Evolutionary conservation across 2,329 filamentous ascomycete genomes (phyloP).

Genomic region (Escovopsis weberi): DNA sequence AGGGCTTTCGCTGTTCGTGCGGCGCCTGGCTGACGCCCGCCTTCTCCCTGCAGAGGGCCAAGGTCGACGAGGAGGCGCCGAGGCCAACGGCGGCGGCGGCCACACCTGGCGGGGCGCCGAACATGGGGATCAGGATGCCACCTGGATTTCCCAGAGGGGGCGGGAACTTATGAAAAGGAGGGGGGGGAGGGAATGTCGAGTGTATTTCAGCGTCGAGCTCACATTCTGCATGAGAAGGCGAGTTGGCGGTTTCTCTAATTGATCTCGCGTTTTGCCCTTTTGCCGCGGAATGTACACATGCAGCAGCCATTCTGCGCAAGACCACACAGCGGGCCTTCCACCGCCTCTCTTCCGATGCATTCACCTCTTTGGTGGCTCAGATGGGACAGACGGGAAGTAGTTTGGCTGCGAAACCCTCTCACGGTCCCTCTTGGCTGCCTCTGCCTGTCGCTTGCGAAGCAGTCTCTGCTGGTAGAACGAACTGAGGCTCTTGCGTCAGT

Average conservation of each 20-base stretch:
- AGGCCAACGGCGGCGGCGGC: slow-evolving; percentile 9
- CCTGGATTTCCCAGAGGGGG: slow-evolving; percentile 23
- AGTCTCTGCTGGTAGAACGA: slow-evolving; percentile 78
- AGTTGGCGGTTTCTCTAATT: too few relatives aligned
- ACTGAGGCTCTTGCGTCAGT: slow-evolving; percentile 25
- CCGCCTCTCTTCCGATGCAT: neutral
- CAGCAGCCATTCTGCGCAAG: too few relatives aligned
- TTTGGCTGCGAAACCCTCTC: slow-evolving; percentile 66
- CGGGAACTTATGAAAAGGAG: slow-evolving; percentile 20
- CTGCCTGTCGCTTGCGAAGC: slow-evolving; percentile 45
- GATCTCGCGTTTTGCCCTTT: too few relatives aligned
- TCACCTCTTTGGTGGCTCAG: slow-evolving; percentile 30
- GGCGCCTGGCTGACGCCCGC: slow-evolving; percentile 81
- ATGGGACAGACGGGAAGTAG: slow-evolving; percentile 77
- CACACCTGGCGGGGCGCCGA: slow-evolving; percentile 6
- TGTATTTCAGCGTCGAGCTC: neutral
- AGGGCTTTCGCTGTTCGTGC: slow-evolving; percentile 86
- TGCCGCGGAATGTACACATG: too few relatives aligned
- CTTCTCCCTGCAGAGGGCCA: slow-evolving; percentile 70
- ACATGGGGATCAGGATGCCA: slow-evolving; percentile 40
- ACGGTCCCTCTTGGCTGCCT: slow-evolving; percentile 56
- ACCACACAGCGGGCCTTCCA: too few relatives aligned
- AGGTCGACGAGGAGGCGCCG: slow-evolving; percentile 54
- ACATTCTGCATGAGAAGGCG: too few relatives aligned
- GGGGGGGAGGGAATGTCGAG: neutral